A percentile compares a stretch with the other conserved stretches of the same genome.
Evolutionary conservation across 2,329 filamentous ascomycete genomes (phyloP).

Genomic region (Diplocarpon mali): DNA sequence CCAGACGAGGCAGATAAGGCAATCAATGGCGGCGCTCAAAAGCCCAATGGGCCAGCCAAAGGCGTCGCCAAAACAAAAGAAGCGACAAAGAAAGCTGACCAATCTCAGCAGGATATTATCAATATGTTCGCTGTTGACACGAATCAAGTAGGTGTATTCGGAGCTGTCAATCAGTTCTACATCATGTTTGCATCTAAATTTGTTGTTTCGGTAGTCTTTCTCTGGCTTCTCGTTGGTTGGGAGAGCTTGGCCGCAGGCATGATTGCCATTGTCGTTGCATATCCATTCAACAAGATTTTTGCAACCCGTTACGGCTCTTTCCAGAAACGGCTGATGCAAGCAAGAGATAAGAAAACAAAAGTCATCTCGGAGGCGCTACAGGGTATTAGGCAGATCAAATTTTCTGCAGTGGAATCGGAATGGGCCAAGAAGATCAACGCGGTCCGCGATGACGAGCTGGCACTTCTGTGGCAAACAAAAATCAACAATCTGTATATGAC

Average conservation of each 20-base stretch:
- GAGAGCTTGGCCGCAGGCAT: slow-evolving; percentile 54
- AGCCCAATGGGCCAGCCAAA: slow-evolving; percentile 16
- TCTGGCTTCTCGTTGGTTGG: slow-evolving; percentile 59
- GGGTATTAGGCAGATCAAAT: slow-evolving; percentile 75
- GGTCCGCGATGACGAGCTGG: slow-evolving; percentile 54
- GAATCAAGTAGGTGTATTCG: slow-evolving; percentile 54
- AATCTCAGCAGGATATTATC: slow-evolving; percentile 58
- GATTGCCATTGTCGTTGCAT: slow-evolving; percentile 46
- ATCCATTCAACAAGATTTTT: slow-evolving; percentile 55
- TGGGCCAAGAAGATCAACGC: slow-evolving; percentile 60
- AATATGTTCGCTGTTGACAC: slow-evolving; percentile 66
- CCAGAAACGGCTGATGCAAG: slow-evolving; percentile 60
- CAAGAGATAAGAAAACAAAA: slow-evolving; percentile 61
- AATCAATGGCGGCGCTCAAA: slow-evolving; percentile 11
- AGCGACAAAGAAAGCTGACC: slow-evolving; percentile 33
- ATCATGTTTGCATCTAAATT: slow-evolving; percentile 49
- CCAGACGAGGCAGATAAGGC: slow-evolving; percentile 34
- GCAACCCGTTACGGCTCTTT: slow-evolving; percentile 51
- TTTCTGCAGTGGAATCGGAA: slow-evolving; percentile 61
- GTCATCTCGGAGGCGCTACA: slow-evolving; percentile 64
- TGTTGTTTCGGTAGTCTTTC: slow-evolving; percentile 45
- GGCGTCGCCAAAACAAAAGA: slow-evolving; percentile 24
- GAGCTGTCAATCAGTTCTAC: slow-evolving; percentile 51
- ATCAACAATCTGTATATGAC: slow-evolving; percentile 13
- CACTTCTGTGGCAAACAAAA: slow-evolving; percentile 42